These are phyloP conservation scores for Vitis rotundifolia DNA, from an alignment of 164 flowering plant species.

Conservation along the genomic window DNA sequence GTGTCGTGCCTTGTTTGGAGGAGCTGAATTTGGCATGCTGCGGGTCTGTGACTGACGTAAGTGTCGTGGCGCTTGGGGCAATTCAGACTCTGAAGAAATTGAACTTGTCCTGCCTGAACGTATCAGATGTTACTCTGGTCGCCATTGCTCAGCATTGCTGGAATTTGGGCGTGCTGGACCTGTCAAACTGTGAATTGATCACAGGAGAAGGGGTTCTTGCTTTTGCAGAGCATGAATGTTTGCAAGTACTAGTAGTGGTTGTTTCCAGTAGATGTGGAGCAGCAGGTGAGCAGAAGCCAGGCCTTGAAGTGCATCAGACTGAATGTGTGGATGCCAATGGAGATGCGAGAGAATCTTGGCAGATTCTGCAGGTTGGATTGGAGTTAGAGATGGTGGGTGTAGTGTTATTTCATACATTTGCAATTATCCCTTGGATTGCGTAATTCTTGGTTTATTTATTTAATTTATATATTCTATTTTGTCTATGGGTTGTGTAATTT, in stretches of 20 bases:
- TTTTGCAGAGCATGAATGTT: conserved; percentile 3
- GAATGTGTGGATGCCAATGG: conserved; percentile 5
- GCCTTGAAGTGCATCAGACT: conserved; percentile 6
- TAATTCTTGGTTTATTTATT: no score
- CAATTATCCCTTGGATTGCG: no score
- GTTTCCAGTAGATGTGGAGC: not conserved
- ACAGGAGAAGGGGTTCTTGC: conserved; percentile 11
- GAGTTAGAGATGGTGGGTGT: not conserved
- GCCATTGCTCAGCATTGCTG: conserved; percentile 8
- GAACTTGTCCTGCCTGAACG: conserved; percentile 14
- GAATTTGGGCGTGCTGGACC: conserved; percentile 1
- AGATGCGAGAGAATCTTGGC: not conserved
- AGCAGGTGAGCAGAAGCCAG: not conserved
- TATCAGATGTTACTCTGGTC: conserved; percentile 4
- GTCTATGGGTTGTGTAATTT: no score
- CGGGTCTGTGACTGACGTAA: conserved; percentile 12
- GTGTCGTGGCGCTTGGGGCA: conserved; percentile 2
- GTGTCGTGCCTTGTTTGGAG: conserved; percentile 8
- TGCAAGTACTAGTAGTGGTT: conserved; percentile 9
- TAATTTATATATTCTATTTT: no score
- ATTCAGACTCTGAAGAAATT: conserved; percentile 10
- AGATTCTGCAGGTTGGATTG: conserved; percentile 3
- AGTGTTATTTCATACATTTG: no score
- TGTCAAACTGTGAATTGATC: conserved; percentile 13
- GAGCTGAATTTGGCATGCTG: conserved; percentile 13